These are phyloP conservation scores for Colletotrichum filicis DNA, from an alignment of 2,329 filamentous ascomycete genomes.

Conservation along the genomic window DNA sequence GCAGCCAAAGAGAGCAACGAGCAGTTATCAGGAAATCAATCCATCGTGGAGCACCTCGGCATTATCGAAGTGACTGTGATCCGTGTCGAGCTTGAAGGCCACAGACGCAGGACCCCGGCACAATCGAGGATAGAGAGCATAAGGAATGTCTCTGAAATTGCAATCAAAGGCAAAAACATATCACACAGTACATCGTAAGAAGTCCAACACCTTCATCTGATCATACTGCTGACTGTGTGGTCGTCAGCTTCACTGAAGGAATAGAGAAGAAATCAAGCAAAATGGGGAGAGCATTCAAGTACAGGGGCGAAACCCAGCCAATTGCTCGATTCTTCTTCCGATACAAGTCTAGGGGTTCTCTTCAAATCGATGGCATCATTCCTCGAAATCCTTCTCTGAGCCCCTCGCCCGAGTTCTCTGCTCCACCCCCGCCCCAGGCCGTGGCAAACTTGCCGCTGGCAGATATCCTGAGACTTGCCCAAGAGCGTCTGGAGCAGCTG, in stretches of 20 bases:
- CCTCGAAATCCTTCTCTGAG: background rate
- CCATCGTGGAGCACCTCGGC: background rate
- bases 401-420: background rate
- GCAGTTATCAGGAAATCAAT: background rate
- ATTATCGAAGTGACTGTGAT: background rate
- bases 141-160: background rate
- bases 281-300: no score
- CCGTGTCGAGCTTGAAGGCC: background rate
- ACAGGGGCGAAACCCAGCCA: rapidly evolving
- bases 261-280: no score
- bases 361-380: slow-evolving; percentile 6
- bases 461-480: background rate
- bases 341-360: background rate
- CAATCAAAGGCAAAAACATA: background rate
- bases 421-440: background rate
- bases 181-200: background rate
- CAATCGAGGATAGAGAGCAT: no score
- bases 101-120: rapidly evolving
- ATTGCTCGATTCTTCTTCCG: slow-evolving; percentile 4
- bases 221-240: background rate
- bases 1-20: background rate
- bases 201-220: rapidly evolving
- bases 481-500: background rate
- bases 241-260: background rate
- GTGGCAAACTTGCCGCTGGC: background rate